Evolutionary conservation across 1,139 yeast genomes (phyloP).

Genomic region (Meyerozyma athensensis): DNA sequence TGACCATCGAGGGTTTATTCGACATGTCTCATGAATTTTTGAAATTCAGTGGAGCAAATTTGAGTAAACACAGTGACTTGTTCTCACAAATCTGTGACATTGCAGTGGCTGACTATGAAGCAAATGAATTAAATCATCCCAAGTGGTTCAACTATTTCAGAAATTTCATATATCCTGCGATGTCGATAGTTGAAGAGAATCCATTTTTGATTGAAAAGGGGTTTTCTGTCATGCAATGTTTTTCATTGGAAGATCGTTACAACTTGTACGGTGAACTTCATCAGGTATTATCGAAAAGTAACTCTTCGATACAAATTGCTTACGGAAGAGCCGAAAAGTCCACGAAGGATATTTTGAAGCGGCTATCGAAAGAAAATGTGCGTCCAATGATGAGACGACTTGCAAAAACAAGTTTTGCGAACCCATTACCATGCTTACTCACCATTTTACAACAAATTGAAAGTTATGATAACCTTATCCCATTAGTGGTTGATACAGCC

Average conservation of each 20-base stretch:
- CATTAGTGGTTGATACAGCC: conserved; percentile 76
- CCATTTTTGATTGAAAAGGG: conserved; percentile 62
- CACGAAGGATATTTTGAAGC: conserved; percentile 74
- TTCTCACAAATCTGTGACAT: conserved; percentile 61
- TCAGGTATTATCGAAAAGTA: conserved; percentile 51
- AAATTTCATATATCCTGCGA: conserved; percentile 62
- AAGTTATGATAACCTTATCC: conserved; percentile 84
- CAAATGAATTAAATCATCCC: conserved; percentile 18
- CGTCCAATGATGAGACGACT: conserved; percentile 71
- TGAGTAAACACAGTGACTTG: conserved; percentile 48
- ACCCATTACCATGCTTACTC: conserved; percentile 75
- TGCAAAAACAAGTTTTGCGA: conserved; percentile 71
- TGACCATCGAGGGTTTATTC: conserved; percentile 42
- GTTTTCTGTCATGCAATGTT: conserved; percentile 49
- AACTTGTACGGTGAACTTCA: conserved; percentile 80
- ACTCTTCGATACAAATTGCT: conserved; percentile 57
- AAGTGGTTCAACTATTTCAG: conserved; percentile 64
- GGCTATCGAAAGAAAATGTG: conserved; percentile 84
- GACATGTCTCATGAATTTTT: conserved; percentile 45
- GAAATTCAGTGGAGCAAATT: conserved; percentile 50
- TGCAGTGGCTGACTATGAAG: conserved; percentile 35
- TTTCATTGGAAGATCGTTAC: conserved; percentile 62
- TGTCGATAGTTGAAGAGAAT: conserved; percentile 57
- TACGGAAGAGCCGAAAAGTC: conserved; percentile 72
- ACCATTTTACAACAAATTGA: conserved; percentile 72